Base-by-base conservation (phyloP, 495 filamentous ascomycete genomes). In the Staphylotrichum longicolle region DNA sequence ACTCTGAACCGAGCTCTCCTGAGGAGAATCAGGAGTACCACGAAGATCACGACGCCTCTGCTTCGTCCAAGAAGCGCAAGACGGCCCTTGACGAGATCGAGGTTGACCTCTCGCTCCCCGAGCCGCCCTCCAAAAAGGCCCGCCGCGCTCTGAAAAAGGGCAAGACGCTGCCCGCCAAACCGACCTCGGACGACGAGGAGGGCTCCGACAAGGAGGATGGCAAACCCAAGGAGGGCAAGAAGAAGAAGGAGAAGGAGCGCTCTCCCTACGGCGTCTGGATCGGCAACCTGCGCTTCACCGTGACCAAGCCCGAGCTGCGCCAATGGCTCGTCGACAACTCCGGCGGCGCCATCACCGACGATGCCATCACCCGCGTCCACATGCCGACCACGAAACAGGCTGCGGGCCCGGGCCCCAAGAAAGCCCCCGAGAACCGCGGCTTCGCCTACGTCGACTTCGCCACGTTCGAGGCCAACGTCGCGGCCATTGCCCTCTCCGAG, bases 391-490 rank as follows among this genome's bases (percentile, higher is more conserved):
- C 73, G 54, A 78, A 80, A 55, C 61, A 68, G 6, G 62, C 64
- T 0, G 60, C 62, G 1, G 66, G 62, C 35, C 33, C 60, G 47
- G 60, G 58, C 52, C 54, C 63, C 57, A 77, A 75, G 56, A 73
- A 73, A 40, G 64, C 64, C 11, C 71, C 69, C 20, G 71, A 74
- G 63, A 83, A 98, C 75, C 90, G 86, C 69, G 95, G 94, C 7
- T 99, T 96, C 70, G 95, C 95, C 57, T 98, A 98, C 67, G 86
- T 99, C 56, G 95, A 99, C 69, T 95, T 99, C 68, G 78, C 84
- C 11, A 86, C 72, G n/a, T 68, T 82, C 35, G 81, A 83, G 20
- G 85, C 85, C n/a, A 75, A 89, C 63, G 74, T 86, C 1, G 82
- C 87, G 34, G 92, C 91, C 37, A 74, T 98, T 63, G 86, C 80